Conservation (phyloP, 441 rosid genomes). For the Sinapis alba region DNA sequence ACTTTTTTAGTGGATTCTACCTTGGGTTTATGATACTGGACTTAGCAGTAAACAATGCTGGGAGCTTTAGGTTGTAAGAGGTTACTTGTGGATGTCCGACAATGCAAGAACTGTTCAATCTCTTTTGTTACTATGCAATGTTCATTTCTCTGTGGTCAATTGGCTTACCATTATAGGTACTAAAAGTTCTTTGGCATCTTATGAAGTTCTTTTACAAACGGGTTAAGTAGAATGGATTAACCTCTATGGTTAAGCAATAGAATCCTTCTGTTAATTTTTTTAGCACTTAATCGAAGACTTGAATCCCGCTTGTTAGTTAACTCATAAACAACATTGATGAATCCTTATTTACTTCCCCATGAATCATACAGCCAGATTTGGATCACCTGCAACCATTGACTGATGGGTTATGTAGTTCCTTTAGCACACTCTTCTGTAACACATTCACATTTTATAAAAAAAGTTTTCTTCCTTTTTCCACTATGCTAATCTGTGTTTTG, state of each 20-base stretch:
- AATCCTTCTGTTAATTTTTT: not conserved
- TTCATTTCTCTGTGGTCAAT: not conserved
- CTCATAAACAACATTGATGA: slow-evolving; percentile 10
- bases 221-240: not conserved
- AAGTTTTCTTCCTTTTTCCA: not conserved
- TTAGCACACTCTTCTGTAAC: not conserved
- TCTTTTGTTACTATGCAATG: not conserved
- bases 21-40: not conserved
- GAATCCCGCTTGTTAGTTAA: not conserved
- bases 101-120: slow-evolving; percentile 15
- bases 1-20: not conserved
- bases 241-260: slow-evolving; percentile 1
- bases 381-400: slow-evolving; percentile 4
- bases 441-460: not conserved
- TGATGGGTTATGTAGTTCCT: not conserved
- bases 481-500: not conserved
- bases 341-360: not conserved
- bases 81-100: slow-evolving; percentile 1
- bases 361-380: not conserved
- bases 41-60: not conserved
- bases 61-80: not conserved
- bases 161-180: not conserved
- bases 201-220: not conserved
- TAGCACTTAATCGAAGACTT: not conserved
- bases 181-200: not conserved